Conservation (phyloP, 129 eudicot genomes). For the Pseudognaphalium luteoalbum region DNA sequence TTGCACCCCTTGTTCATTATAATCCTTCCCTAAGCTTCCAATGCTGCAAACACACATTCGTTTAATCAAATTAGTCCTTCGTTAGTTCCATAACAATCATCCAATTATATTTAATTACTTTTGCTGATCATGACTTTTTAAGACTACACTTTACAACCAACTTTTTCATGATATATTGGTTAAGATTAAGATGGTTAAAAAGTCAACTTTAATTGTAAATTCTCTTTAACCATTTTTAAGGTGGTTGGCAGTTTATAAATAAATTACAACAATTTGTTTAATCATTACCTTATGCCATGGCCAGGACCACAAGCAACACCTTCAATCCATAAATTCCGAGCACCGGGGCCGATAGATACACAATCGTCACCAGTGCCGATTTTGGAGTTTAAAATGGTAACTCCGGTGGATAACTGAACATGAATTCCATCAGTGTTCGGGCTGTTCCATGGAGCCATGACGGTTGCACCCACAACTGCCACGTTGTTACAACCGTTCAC, state of each 20-base stretch:
- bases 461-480: constrained; percentile 40
- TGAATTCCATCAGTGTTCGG: constrained; percentile 87
- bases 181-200: too few relatives aligned
- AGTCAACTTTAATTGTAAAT: too few relatives aligned
- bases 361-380: constrained; percentile 81
- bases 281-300: constrained; percentile 65
- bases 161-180: not conserved
- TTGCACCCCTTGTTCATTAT: constrained; percentile 54
- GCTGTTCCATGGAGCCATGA: constrained; percentile 59
- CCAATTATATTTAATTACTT: too few relatives aligned
- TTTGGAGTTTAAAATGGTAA: constrained; percentile 48
- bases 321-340: constrained; percentile 57
- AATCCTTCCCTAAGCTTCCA: constrained; percentile 58
- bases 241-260: not conserved
- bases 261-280: too few relatives aligned
- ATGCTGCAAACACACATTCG: constrained; percentile 34
- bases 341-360: constrained; percentile 70
- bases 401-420: constrained; percentile 50
- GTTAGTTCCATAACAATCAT: too few relatives aligned
- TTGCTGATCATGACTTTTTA: not conserved
- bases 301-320: constrained; percentile 72
- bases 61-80: not conserved
- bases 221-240: too few relatives aligned
- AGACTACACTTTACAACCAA: not conserved
- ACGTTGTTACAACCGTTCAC: constrained; percentile 58